Base-by-base conservation (phyloP, 2,329 filamentous ascomycete genomes). In the Hymenoscyphus salicellus region DNA sequence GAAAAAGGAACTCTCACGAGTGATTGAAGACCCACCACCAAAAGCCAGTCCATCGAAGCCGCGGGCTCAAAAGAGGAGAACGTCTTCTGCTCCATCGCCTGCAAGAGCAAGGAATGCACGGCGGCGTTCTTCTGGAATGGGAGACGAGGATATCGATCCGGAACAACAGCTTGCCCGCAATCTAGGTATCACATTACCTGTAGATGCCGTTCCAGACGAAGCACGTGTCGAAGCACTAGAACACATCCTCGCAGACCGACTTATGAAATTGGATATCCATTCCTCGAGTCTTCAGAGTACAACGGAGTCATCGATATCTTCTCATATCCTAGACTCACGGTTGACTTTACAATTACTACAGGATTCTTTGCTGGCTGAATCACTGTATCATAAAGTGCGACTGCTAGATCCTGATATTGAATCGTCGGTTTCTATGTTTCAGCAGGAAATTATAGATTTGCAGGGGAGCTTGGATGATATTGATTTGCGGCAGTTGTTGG, bases 331-430 rank as follows among this genome's bases (percentile, higher is more conserved):
- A 0, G 84, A 87, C 65, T 78, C 79, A 0, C 77, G 78, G 20
- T 72, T 78, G 2, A 84, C 83, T 0, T 70, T 86, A 1, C 80
- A 83, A 66, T 70, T 83, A 8, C 72, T 86, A 17, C 75, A 79
- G 5, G 83, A 84, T 64, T 84, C 80, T 49, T 74, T 86, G 0
- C 74, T 86, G 1, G 82, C 82, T 0, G 84, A 87, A 69, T 84
- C 79, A 33, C 75, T 79, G 4, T 85, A 79, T 69, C 77, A 77
- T 0, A 73, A 78, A n/a, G 78, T 84, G 4, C 77, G 77, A 52
- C 78, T 87, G 5, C 75, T 81, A 5, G 85, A 87, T 68, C 78
- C 81, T 0, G 83, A 84, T 32, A 80, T 85, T 43, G 81, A 84
- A 63, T 77, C 74, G 2, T 82, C 80, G 1, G 80, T 87, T n/a